phyloP scores from a whole-genome alignment of 805 yeast species.

The Metahyphopichia silvanorum region DNA sequence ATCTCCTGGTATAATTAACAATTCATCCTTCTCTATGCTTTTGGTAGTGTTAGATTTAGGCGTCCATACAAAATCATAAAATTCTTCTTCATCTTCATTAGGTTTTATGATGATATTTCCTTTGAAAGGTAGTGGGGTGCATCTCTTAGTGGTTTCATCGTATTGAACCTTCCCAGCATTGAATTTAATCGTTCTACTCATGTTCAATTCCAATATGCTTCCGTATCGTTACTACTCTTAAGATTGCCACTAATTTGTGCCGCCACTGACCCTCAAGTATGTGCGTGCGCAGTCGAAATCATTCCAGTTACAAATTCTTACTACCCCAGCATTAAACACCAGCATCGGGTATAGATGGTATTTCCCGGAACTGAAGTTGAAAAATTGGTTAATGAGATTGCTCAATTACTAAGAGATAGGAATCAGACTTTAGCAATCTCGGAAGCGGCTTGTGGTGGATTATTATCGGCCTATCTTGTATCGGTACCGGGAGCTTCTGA shows the following conservation, averaged over 20 bases:
- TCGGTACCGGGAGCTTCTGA: constrained; percentile 83
- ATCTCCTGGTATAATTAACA: constrained; percentile 81
- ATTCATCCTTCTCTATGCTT: constrained; percentile 51
- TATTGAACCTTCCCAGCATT: constrained; percentile 77
- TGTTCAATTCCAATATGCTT: no score
- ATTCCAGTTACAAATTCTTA: no score
- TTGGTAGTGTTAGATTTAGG: constrained; percentile 52
- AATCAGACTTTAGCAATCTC: constrained; percentile 72
- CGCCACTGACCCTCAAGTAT: no score
- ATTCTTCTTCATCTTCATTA: constrained; percentile 67
- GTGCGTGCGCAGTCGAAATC: no score
- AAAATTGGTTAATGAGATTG: constrained; percentile 52
- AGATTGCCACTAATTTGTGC: no score
- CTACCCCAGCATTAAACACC: no score
- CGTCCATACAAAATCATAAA: constrained; percentile 69
- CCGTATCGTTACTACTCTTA: no score
- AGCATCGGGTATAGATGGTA: constrained; percentile 13
- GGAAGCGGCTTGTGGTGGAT: constrained; percentile 90
- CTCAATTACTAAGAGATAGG: constrained; percentile 49
- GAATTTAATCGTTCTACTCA: constrained; percentile 43
- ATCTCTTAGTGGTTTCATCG: constrained; percentile 57
- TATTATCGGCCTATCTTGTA: constrained; percentile 74
- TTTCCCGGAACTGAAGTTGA: constrained; percentile 64
- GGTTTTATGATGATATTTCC: constrained; percentile 63
- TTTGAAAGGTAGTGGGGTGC: constrained; percentile 68